phyloP scores from a whole-genome alignment of 116 monocot genomes.

The Cymodocea nodosa region DNA sequence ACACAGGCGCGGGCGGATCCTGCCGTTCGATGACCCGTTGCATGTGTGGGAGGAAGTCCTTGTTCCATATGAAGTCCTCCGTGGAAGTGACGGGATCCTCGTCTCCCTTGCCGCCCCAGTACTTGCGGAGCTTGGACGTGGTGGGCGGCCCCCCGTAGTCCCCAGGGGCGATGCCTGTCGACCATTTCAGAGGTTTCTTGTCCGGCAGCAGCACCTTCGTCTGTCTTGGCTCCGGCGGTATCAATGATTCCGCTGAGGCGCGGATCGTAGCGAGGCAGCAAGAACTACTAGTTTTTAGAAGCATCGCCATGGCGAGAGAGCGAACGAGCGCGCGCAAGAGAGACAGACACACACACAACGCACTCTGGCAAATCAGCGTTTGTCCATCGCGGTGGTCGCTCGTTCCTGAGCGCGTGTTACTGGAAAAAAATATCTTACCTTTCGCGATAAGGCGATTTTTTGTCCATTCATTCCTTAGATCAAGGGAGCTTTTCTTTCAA shows the following conservation, averaged over 20 bases:
- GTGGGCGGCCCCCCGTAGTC: constrained; percentile 89
- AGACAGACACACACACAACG: no score
- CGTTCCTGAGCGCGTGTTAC: no score
- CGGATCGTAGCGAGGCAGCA: neutral
- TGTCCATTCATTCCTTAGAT: no score
- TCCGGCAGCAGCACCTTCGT: constrained; percentile 65
- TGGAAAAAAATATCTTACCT: no score
- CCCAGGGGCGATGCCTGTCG: constrained; percentile 78
- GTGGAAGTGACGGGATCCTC: constrained; percentile 75
- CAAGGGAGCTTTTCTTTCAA: no score
- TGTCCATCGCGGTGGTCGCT: no score
- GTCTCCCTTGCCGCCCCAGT: constrained; percentile 68
- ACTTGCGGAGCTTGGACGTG: constrained; percentile 70
- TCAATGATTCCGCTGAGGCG: neutral
- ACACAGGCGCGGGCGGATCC: neutral
- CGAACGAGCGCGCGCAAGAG: no score
- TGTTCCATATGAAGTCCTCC: constrained; percentile 98
- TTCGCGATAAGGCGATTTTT: no score
- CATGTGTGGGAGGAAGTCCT: constrained; percentile 67
- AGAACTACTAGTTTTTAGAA: no score
- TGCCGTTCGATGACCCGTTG: constrained; percentile 26
- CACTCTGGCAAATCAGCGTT: no score
- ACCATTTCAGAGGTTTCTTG: constrained; percentile 84
- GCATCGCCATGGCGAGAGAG: no score
- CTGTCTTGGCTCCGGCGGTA: constrained; percentile 14